Percentiles rank a stretch among this genome's conserved stretches.
These are phyloP conservation scores for Combretum micranthum DNA, from an alignment of 345 rosid species.

Conservation along the genomic window DNA sequence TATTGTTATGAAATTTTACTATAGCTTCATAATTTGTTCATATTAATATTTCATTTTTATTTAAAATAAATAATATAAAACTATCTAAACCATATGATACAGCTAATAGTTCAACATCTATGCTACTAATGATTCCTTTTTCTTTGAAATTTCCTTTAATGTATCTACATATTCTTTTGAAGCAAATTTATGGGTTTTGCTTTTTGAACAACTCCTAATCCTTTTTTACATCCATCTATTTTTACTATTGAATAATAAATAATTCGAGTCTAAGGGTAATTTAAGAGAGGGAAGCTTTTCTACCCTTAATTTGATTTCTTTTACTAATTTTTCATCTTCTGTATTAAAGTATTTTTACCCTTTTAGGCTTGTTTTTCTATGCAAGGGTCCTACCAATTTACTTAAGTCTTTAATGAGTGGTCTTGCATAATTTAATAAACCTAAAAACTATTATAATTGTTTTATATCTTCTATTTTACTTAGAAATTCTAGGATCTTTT, in stretches of 20 bases:
- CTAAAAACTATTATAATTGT: not conserved
- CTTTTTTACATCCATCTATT: not conserved
- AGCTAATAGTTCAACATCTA: not conserved
- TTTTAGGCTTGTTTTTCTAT: not conserved
- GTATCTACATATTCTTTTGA: not conserved
- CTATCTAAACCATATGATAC: too few species aligned
- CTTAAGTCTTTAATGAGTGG: not conserved
- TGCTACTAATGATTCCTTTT: not conserved
- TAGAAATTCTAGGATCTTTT: not conserved
- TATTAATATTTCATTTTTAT: too few species aligned
- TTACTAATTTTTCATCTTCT: not conserved
- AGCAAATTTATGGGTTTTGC: not conserved
- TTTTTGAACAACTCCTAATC: not conserved
- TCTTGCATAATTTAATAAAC: not conserved
- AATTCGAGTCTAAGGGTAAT: not conserved
- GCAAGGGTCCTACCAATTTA: not conserved
- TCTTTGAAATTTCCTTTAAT: not conserved
- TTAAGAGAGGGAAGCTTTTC: not conserved
- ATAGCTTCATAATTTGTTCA: too few species aligned
- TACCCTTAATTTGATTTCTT: not conserved
- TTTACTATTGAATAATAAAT: not conserved
- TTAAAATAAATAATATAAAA: too few species aligned
- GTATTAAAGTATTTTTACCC: too few species aligned
- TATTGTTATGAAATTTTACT: too few species aligned
- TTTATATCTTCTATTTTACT: too few species aligned